Percentiles rank a stretch among this genome's conserved stretches.
Conservation (phyloP, 805 yeast genomes). For the Pichia pseudocactophila region DNA sequence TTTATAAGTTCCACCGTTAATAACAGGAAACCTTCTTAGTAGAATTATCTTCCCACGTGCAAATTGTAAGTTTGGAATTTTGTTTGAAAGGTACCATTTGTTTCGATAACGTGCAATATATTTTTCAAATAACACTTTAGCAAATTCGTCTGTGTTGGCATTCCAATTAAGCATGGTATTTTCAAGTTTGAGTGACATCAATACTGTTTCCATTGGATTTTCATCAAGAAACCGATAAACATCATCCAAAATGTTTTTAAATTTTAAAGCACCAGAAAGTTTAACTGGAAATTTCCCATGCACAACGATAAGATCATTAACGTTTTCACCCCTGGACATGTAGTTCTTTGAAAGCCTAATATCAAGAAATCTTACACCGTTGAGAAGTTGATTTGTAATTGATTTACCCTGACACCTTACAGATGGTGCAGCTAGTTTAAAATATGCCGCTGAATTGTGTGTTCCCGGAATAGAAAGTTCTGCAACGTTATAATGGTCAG, state of each 20-base stretch:
- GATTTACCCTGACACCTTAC: constrained; percentile 67
- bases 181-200: constrained; percentile 66
- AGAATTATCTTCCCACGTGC: constrained; percentile 58
- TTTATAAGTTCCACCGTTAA: constrained; percentile 30
- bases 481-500: constrained; percentile 43
- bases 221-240: constrained; percentile 47
- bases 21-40: constrained; percentile 65
- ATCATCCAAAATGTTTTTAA: constrained; percentile 44
- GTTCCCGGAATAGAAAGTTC: constrained; percentile 70
- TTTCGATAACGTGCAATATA: constrained; percentile 42
- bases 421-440: constrained; percentile 55
- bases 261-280: constrained; percentile 45
- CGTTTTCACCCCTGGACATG: constrained; percentile 30
- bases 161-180: constrained; percentile 57
- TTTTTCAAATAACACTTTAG: constrained; percentile 48
- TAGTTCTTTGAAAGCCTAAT: constrained; percentile 54
- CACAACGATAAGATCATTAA: constrained; percentile 51
- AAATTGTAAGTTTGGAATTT: constrained; percentile 51
- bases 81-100: constrained; percentile 50
- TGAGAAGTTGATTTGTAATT: constrained; percentile 50
- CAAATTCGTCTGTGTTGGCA: constrained; percentile 54
- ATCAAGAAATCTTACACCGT: constrained; percentile 73
- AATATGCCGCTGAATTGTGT: constrained; percentile 73
- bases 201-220: constrained; percentile 50
- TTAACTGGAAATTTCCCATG: constrained; percentile 74